Percentiles rank a stretch among this genome's conserved stretches.
These are phyloP conservation scores for Persicaria maculosa DNA, from an alignment of 148 eudicot genomes.

Conservation along the genomic window DNA sequence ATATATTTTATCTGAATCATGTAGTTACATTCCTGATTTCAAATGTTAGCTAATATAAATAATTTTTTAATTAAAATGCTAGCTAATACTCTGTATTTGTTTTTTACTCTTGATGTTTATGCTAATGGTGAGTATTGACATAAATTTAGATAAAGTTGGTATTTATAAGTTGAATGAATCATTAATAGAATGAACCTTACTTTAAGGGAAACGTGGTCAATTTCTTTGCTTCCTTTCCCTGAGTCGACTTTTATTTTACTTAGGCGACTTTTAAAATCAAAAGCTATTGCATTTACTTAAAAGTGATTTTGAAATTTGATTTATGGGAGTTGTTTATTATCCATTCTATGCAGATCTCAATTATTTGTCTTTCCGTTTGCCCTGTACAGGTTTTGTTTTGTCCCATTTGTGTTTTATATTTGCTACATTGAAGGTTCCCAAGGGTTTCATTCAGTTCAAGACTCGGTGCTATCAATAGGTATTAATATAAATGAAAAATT, in stretches of 20 bases:
- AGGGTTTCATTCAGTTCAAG: conserved; percentile 43
- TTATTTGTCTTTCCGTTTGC: not conserved
- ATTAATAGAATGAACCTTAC: not conserved
- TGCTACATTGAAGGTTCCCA: conserved; percentile 38
- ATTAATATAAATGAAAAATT: not conserved
- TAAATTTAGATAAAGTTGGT: not conserved
- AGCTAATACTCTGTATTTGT: not conserved
- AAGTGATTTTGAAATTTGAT: not conserved
- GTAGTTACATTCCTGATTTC: not conserved
- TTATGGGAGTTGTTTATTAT: not conserved
- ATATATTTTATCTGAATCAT: not conserved
- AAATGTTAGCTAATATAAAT: not conserved
- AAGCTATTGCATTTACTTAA: not conserved
- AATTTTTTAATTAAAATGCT: not conserved
- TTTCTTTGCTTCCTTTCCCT: not conserved
- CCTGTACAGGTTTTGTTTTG: conserved; percentile 59
- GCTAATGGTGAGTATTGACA: not conserved
- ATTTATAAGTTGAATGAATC: not conserved
- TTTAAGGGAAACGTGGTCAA: not conserved
- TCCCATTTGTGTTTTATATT: conserved; percentile 51
- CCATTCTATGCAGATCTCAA: not conserved
- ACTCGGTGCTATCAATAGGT: conserved; percentile 64
- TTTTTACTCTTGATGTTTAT: not conserved
- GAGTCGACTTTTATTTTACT: not conserved
- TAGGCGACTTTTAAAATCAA: not conserved